These are phyloP conservation scores for Apostasia ramifera DNA, from an alignment of 106 monocot genomes.

Conservation along the genomic window DNA sequence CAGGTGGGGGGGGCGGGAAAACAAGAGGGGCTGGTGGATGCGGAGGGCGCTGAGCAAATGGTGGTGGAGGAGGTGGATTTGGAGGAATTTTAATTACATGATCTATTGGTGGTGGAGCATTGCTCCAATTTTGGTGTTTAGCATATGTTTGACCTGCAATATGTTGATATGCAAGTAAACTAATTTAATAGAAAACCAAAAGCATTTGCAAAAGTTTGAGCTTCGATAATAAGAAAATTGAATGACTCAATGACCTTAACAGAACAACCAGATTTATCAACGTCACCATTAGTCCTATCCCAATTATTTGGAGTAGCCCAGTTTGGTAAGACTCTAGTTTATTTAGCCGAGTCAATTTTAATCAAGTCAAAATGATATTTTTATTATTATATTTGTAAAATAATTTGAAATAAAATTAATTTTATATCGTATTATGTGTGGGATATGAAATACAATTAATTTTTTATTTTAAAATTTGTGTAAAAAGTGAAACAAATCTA, in stretches of 20 bases:
- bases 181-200: neutral
- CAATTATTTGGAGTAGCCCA: neutral
- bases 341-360: too few species aligned
- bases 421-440: too few species aligned
- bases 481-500: too few species aligned
- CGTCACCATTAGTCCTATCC: neutral
- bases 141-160: slow-evolving; percentile 16
- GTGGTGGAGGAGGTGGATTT: slow-evolving; percentile 27
- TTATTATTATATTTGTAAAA: too few species aligned
- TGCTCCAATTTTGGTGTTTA: slow-evolving; percentile 30
- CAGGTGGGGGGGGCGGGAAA: slow-evolving; percentile 14
- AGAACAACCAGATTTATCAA: neutral
- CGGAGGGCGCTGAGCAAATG: slow-evolving; percentile 16
- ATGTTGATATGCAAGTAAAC: neutral
- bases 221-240: neutral
- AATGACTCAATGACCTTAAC: neutral
- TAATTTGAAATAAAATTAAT: too few species aligned
- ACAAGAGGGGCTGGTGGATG: neutral
- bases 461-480: too few species aligned
- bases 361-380: too few species aligned
- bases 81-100: slow-evolving; percentile 38
- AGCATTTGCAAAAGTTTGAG: neutral
- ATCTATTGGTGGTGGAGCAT: slow-evolving; percentile 21
- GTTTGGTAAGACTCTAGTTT: too few species aligned
- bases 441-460: too few species aligned